phyloP scores from a whole-genome alignment of 257 asterid genomes.

The Solanum gandarillasii region DNA sequence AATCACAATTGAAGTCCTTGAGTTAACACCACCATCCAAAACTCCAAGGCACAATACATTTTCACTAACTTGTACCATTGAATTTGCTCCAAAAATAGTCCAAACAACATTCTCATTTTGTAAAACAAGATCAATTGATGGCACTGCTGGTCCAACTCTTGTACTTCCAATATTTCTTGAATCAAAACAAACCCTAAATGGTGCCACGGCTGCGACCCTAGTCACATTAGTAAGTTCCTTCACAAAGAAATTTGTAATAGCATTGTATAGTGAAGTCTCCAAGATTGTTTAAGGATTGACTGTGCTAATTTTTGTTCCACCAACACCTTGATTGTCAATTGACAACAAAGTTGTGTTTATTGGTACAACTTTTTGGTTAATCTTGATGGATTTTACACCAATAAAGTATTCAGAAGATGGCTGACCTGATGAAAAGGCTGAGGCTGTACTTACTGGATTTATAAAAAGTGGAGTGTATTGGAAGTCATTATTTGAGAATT shows the following conservation, averaged over 20 bases:
- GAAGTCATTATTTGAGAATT: conserved; percentile 13
- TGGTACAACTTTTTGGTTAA: conserved; percentile 19
- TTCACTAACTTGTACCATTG: conserved; percentile 30
- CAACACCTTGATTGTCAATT: conserved; percentile 24
- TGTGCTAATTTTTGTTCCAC: conserved; percentile 49
- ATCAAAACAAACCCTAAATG: conserved; percentile 26
- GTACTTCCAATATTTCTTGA: conserved; percentile 30
- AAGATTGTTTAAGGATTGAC: conserved; percentile 32
- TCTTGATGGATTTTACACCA: conserved; percentile 23
- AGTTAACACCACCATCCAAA: conserved; percentile 15
- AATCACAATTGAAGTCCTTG: conserved; percentile 21
- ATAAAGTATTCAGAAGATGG: conserved; percentile 49
- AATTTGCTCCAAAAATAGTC: conserved; percentile 42
- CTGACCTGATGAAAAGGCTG: conserved; percentile 2
- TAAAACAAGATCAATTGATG: conserved; percentile 29
- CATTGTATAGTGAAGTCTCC: conserved; percentile 29
- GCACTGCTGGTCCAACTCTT: conserved; percentile 38
- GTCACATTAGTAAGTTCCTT: conserved; percentile 22
- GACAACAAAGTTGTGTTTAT: conserved; percentile 14
- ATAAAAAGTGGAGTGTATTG: conserved; percentile 25
- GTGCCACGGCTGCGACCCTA: conserved; percentile 16
- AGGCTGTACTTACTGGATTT: conserved; percentile 21
- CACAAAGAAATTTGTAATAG: conserved; percentile 20
- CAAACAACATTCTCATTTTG: conserved; percentile 23
- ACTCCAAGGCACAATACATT: conserved; percentile 17